A percentile compares a stretch with the other conserved stretches of the same genome.
phyloP scores from a whole-genome alignment of 768 basidiomycete species.

The Strobilomyces dryophilus region DNA sequence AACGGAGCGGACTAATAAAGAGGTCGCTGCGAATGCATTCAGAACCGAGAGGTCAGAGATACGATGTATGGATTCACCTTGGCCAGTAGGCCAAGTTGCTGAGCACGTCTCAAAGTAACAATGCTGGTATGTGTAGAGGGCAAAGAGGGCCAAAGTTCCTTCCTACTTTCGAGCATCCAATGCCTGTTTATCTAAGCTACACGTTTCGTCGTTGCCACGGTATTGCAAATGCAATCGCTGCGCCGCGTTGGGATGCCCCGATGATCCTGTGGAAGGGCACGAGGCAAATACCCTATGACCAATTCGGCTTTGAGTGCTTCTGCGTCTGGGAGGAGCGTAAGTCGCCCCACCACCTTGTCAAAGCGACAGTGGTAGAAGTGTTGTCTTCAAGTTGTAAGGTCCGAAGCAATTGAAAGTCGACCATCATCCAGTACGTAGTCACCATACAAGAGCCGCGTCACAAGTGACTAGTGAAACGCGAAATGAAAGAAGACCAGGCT shows the following conservation, averaged over 20 bases:
- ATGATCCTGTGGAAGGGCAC: not conserved
- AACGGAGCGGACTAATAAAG: not conserved
- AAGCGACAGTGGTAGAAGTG: not conserved
- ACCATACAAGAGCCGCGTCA: no score
- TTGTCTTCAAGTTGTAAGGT: no score
- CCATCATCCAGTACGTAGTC: no score
- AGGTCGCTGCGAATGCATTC: not conserved
- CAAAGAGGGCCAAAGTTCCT: no score
- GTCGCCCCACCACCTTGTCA: no score
- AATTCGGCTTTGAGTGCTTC: not conserved
- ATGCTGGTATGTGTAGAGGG: not conserved
- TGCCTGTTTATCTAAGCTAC: constrained; percentile 15
- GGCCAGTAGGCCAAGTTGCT: not conserved
- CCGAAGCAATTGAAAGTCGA: no score
- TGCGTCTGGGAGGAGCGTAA: not conserved
- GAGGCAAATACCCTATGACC: constrained; percentile 3
- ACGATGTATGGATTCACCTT: not conserved
- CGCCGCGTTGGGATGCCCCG: not conserved
- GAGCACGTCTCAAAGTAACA: no score
- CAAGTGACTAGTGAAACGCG: no score
- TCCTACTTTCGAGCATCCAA: not conserved
- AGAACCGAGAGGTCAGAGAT: not conserved
- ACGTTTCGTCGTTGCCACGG: constrained; percentile 9
- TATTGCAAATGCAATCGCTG: not conserved
- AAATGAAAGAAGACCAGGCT: no score